A percentile compares a stretch with the other conserved stretches of the same genome.
Evolutionary conservation across 192 early-diverging fungal genomes (phyloP).

Genomic region (Geranomyces variabilis): DNA sequence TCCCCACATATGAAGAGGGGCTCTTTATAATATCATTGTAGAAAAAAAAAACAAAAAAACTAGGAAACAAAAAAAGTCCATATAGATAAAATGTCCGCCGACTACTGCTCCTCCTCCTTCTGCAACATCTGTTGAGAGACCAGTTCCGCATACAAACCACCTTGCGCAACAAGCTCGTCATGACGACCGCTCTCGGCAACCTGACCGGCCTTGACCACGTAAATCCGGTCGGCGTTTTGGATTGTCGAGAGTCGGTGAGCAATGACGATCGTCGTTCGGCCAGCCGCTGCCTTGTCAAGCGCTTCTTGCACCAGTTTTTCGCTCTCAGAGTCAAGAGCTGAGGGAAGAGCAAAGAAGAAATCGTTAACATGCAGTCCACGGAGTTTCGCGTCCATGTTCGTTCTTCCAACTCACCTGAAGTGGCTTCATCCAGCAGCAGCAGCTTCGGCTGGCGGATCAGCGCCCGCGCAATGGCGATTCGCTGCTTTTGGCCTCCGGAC

Average conservation of each 20-base stretch:
- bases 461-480: constrained; percentile 80
- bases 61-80: neutral
- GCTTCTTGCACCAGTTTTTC: constrained; percentile 82
- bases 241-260: constrained; percentile 76
- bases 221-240: constrained; percentile 76
- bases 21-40: neutral
- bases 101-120: neutral
- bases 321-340: constrained; percentile 78
- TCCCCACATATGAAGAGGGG: too few relatives aligned
- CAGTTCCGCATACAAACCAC: constrained; percentile 65
- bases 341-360: constrained; percentile 10
- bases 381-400: too few relatives aligned
- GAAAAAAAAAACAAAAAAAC: neutral
- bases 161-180: constrained; percentile 57
- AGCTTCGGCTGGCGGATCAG: constrained; percentile 84
- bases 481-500: constrained; percentile 58
- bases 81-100: neutral
- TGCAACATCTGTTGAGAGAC: constrained; percentile 56
- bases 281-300: constrained; percentile 69
- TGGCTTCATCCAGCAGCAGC: constrained; percentile 86
- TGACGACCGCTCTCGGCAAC: constrained; percentile 75
- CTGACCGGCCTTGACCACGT: constrained; percentile 66
- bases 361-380: constrained; percentile 49
- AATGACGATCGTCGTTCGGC: constrained; percentile 76
- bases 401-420: constrained; percentile 29